Evolutionary conservation across 371 early-diverging fungal genomes (phyloP), one percentile per base, ranked within the genome.

Genomic region (Rhizopus microsporus): DNA sequence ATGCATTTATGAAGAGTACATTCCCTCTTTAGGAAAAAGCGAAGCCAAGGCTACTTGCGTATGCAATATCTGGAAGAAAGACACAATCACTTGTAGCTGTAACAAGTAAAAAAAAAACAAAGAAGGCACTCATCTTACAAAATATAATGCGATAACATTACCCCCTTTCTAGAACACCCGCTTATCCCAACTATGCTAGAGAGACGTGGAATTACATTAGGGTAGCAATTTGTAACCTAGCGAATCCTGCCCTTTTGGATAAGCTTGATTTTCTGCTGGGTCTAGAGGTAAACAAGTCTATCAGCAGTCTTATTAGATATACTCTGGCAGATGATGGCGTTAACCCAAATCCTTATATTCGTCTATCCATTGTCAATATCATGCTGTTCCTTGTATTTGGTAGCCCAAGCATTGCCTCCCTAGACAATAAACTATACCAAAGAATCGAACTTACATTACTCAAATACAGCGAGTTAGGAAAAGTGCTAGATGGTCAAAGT

Each of bases 371-470:
- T 2, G 32, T 59, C 43, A 59, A 57, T 44, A 32, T 49, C 15
- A 65, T 60, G 6, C n/a, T 65, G 9, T 8, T 49, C 4, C 16
- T 17, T 23, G 39, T 34, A 1, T 60, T 53, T 34, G 60, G 60
- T 29, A 39, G 42, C 3, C 16, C 29, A 5, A 45, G 49, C 7
- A 32, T 53, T n/a, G 30, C 8, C 0, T 60, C 60, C 6, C 31
- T 43, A 2, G 33, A 60, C 0, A 51, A 56, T 10, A 39, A 47
- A 0, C 8, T 53, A 1, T 65, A 37, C 15, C 60, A 60, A 8
- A 32, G 52, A 12, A 30, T 60, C 10, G 37, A 1, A 0, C 57
- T 7, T 3, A 52, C 16, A 38, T 34, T 13, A 23, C 32, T 3
- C 39, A 48, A 17, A 16, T 15, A 42, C 49, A 4, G 6, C 10